Percentiles rank a stretch among this genome's conserved stretches.
These are phyloP conservation scores for Colletotrichum tabaci DNA, from an alignment of 2,329 filamentous ascomycete species.

Conservation along the genomic window DNA sequence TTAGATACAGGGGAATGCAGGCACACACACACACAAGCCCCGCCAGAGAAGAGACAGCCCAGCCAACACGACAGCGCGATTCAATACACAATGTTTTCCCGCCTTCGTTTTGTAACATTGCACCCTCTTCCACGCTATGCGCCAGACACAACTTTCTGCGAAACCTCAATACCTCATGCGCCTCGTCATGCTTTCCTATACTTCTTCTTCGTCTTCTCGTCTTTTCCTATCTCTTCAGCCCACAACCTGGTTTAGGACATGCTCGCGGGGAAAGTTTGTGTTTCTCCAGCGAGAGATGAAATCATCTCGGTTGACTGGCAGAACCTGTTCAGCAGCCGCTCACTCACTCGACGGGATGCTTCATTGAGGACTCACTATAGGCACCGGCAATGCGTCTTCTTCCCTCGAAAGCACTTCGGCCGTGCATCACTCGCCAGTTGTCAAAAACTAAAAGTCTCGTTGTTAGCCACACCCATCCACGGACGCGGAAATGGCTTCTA, in stretches of 20 bases:
- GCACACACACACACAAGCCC: constrained; percentile 3
- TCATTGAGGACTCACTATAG: constrained; percentile 77
- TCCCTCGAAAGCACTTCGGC: constrained; percentile 85
- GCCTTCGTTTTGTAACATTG: not conserved
- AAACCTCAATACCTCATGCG: not conserved
- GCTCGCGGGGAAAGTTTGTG: constrained; percentile 72
- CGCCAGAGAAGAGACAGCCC: not conserved
- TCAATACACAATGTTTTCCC: not conserved
- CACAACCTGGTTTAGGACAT: constrained; percentile 54
- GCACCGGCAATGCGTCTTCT: constrained; percentile 90
- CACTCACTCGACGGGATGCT: not conserved
- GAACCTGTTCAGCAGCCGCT: constrained; percentile 1
- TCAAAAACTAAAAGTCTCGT: constrained; percentile 79
- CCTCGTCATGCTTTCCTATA: not conserved
- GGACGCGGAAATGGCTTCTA: constrained; percentile 40
- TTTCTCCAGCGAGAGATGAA: constrained; percentile 83
- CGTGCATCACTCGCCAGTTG: constrained; percentile 95
- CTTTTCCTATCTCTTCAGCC: constrained; percentile 20
- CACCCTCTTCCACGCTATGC: not conserved
- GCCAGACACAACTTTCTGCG: not conserved
- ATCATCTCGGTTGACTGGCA: constrained; percentile 82
- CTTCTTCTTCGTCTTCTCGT: too few relatives aligned
- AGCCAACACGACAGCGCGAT: constrained; percentile 7
- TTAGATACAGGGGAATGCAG: constrained; percentile 12
- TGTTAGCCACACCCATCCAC: constrained; percentile 42